phyloP scores from a whole-genome alignment of 2,329 filamentous ascomycete genomes.

The Fragosphaeria purpurea region DNA sequence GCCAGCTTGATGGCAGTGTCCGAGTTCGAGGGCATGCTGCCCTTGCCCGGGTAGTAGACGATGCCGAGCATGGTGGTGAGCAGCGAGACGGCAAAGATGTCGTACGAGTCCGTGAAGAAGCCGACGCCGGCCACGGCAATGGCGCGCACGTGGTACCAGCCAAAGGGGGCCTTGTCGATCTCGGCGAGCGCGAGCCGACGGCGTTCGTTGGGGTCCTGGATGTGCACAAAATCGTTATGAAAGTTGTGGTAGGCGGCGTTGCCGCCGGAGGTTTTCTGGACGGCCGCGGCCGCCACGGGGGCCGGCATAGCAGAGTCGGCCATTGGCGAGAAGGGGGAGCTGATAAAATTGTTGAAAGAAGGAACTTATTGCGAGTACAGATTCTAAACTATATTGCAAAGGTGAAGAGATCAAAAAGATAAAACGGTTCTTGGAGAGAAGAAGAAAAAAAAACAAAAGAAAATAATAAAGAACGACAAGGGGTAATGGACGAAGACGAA shows the following conservation, averaged over 20 bases:
- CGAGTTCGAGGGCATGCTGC: constrained; percentile 53
- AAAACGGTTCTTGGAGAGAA: not conserved
- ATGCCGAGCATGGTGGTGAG: constrained; percentile 68
- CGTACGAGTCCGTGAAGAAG: constrained; percentile 76
- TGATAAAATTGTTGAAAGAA: no score
- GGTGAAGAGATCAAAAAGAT: not conserved
- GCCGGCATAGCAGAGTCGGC: constrained; percentile 8
- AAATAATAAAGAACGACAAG: not conserved
- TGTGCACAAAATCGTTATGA: constrained; percentile 38
- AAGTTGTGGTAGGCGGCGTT: constrained; percentile 69
- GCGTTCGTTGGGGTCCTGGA: constrained; percentile 67
- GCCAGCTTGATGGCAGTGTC: constrained; percentile 81
- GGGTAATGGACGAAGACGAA: not conserved
- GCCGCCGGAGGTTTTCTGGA: constrained; percentile 47
- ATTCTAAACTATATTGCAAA: no score
- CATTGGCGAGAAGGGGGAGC: constrained; percentile 7
- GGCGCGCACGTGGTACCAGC: constrained; percentile 75
- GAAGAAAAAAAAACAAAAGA: constrained; percentile 1
- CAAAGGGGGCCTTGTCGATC: constrained; percentile 72
- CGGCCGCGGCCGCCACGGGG: constrained; percentile 11
- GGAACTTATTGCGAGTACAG: no score
- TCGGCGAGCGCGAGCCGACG: constrained; percentile 69
- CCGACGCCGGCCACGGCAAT: constrained; percentile 72
- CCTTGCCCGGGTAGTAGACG: constrained; percentile 55
- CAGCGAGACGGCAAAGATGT: constrained; percentile 69